Percentiles rank a stretch among this genome's conserved stretches.
Conservation (phyloP, 2,329 filamentous ascomycete species). For the Gaeumannomyces sp. region DNA sequence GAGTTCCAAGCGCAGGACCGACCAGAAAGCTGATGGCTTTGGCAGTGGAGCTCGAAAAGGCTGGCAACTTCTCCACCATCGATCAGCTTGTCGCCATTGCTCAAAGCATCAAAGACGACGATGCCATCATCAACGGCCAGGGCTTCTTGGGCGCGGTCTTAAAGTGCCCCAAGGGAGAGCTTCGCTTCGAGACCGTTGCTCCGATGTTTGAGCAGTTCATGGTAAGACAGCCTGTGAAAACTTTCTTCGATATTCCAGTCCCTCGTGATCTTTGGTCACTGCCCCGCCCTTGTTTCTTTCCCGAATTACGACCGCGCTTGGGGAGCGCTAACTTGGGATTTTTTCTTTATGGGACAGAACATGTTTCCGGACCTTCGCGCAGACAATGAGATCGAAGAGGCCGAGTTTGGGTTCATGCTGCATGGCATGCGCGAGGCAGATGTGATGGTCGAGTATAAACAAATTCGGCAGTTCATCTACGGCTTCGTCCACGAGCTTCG, state of each 20-base stretch:
- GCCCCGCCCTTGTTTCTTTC: no score
- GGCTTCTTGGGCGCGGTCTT: not conserved
- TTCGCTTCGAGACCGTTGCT: not conserved
- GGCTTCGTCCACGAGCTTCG: not conserved
- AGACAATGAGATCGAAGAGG: not conserved
- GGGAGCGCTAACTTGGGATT: not conserved
- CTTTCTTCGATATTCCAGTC: not conserved
- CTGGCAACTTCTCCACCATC: not conserved
- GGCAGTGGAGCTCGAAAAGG: not conserved
- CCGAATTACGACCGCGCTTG: no score
- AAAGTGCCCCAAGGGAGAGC: not conserved
- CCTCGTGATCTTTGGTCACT: not conserved
- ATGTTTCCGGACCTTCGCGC: not conserved
- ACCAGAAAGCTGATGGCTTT: not conserved
- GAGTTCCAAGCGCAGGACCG: no score
- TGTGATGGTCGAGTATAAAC: not conserved
- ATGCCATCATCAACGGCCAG: not conserved
- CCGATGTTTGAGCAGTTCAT: not conserved
- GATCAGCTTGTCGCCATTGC: not conserved
- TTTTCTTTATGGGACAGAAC: not conserved
- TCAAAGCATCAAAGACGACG: not conserved
- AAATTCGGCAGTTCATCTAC: conserved; percentile 2
- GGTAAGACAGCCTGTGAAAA: not conserved
- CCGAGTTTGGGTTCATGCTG: not conserved
- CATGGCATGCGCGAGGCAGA: not conserved